phyloP scores from a whole-genome alignment of 257 asterid genomes.

The Fraxinus quadrangulata region DNA sequence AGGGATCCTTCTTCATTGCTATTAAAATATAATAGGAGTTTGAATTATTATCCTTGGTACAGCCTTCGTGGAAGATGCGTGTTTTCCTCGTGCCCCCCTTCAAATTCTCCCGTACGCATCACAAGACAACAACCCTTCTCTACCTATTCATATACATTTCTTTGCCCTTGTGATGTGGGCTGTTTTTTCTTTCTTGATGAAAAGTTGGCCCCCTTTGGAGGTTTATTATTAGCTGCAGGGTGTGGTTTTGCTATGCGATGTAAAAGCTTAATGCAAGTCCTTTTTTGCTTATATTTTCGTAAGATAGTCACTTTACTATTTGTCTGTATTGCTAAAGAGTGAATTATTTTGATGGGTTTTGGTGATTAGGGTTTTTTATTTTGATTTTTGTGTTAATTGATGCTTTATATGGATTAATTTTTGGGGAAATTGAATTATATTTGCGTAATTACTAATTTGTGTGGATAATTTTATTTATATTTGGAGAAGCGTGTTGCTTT shows the following conservation, averaged over 20 bases:
- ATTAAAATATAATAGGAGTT: too few species aligned
- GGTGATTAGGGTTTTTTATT: neutral
- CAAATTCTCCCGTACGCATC: slow-evolving; percentile 30
- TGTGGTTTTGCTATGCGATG: slow-evolving; percentile 27
- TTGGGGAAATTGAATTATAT: neutral
- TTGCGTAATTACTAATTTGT: neutral
- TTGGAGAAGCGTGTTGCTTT: neutral
- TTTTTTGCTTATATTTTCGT: neutral
- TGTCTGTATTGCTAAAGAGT: neutral
- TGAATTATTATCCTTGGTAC: too few species aligned
- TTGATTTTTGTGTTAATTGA: slow-evolving; percentile 4
- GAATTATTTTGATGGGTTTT: slow-evolving; percentile 4
- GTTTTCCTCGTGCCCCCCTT: slow-evolving; percentile 34
- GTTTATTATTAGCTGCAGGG: slow-evolving; percentile 17
- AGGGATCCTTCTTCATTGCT: too few species aligned
- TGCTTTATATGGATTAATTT: neutral
- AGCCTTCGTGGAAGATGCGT: slow-evolving; percentile 30
- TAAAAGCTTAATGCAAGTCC: slow-evolving; percentile 22
- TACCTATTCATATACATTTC: neutral
- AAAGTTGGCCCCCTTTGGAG: neutral
- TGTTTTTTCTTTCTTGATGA: slow-evolving; percentile 5
- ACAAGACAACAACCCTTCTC: neutral
- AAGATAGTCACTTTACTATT: neutral
- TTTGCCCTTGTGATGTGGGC: neutral
- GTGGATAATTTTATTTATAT: neutral